Base-by-base conservation (phyloP, 2,329 filamentous ascomycete genomes). In the Aspergillus fijiensis region DNA sequence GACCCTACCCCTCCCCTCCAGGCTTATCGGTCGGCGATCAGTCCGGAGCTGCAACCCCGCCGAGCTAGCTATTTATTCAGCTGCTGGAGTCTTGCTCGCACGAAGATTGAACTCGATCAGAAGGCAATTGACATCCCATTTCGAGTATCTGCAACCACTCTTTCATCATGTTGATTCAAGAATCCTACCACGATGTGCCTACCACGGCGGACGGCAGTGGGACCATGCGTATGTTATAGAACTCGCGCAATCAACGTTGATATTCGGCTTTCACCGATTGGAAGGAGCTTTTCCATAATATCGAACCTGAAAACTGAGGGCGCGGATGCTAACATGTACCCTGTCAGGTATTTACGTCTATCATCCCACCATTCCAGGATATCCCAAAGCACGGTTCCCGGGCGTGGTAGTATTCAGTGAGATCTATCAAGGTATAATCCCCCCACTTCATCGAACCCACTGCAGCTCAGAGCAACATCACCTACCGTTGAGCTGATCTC, bases 361-460 rank as follows among this genome's bases (percentile, higher is more conserved):
- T 77, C 91, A 96, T 72, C 93, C 93, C 7, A 87, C 85, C 14
- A 89, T 97, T 66, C 85, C 91, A 0, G 89, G 89, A 61, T 96
- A 96, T 73, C 92, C 93, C 29, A 88, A 95, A 66, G 93, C 93
- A 76, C 92, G 87, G 71, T 96, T 96, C 70, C 92, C 92, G 0
- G 92, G 90, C 21, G 90, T 97, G 5, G 89, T 91, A 14, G 82
- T 97, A 59, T 97, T 96, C 74, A 93, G 89, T 68, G 93, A 97
- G 79, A 97, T 97, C 70, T 97, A 97, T 73, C 93, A 97, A 87
- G 92, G 92, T 92, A 76, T 59, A 29, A 4, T 4, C 49, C 12
- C 29, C 23, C 11, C 29, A 5, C 12, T 16, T 12, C 2, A 33
- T 14, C 14, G 31, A n/a, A 19, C 9, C 9, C 19, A 25, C 19